These are phyloP conservation scores for Dictyostelium purpureum DNA, from an alignment of 78 protist genomes.

Conservation along the genomic window DNA sequence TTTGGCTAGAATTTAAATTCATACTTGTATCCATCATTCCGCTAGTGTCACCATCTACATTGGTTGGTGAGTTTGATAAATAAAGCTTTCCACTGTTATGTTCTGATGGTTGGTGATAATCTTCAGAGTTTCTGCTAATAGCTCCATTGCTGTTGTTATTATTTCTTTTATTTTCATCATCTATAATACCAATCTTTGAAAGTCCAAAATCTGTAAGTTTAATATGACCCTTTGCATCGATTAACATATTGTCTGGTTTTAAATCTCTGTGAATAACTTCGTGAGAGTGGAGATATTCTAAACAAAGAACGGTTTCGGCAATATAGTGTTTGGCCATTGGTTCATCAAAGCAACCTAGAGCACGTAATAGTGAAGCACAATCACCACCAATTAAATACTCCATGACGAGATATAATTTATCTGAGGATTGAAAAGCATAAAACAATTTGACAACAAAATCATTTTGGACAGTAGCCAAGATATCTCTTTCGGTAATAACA, in stretches of 20 bases:
- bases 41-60: not conserved
- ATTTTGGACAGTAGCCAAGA: slow-evolving; percentile 72
- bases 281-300: slow-evolving; percentile 90
- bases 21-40: not conserved
- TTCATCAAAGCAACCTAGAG: slow-evolving; percentile 81
- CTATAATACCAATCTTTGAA: slow-evolving; percentile 79
- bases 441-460: slow-evolving; percentile 85
- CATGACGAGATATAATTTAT: slow-evolving; percentile 87
- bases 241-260: slow-evolving; percentile 87
- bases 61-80: not conserved
- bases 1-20: not conserved
- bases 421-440: slow-evolving; percentile 87
- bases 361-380: slow-evolving; percentile 71
- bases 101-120: not conserved
- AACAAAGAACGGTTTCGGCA: slow-evolving; percentile 91
- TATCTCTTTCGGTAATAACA: slow-evolving; percentile 84
- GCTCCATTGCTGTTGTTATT: not conserved
- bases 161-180: slow-evolving; percentile 1
- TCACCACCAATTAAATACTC: slow-evolving; percentile 89
- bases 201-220: slow-evolving; percentile 97
- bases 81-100: not conserved
- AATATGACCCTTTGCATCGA: slow-evolving; percentile 90
- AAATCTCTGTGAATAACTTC: slow-evolving; percentile 66
- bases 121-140: not conserved
- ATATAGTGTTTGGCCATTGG: slow-evolving; percentile 77